phyloP scores from a whole-genome alignment of 805 yeast species.

The Yarrowia yakushimensis region DNA sequence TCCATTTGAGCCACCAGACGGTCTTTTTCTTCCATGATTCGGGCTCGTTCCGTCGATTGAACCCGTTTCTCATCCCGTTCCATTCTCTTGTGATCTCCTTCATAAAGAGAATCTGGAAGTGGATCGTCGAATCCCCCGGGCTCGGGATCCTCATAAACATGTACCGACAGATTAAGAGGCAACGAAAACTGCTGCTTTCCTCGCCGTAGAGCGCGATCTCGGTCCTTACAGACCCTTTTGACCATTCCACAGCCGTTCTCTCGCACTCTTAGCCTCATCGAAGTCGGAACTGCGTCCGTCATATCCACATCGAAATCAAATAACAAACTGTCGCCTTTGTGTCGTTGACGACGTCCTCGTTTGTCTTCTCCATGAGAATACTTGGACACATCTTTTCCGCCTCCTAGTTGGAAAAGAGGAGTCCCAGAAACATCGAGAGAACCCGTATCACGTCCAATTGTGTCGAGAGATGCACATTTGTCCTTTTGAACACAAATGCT shows the following conservation, averaged over 20 bases:
- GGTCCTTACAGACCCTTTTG: background rate
- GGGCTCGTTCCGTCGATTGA: conserved; percentile 51
- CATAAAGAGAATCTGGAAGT: conserved; percentile 46
- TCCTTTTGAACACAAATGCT: too few relatives aligned
- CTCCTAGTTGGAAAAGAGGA: background rate
- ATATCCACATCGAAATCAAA: conserved; percentile 12
- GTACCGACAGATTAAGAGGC: background rate
- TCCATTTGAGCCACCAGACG: conserved; percentile 43
- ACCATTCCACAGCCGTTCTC: conserved; percentile 13
- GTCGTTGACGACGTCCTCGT: background rate
- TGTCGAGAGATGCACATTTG: too few relatives aligned
- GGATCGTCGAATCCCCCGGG: conserved; percentile 40
- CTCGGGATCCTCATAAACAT: conserved; percentile 1
- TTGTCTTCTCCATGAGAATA: background rate
- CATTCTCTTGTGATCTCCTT: conserved; percentile 54
- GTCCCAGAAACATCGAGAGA: too few relatives aligned
- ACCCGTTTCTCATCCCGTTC: conserved; percentile 62
- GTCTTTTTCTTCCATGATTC: conserved; percentile 56
- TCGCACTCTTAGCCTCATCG: background rate
- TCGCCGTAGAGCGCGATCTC: background rate
- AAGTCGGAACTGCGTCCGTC: background rate
- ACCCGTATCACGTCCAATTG: too few relatives aligned
- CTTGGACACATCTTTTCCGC: background rate
- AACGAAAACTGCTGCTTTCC: background rate
- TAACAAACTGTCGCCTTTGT: background rate